Conservation (phyloP, 352 stramenopile species). For the Phytophthora citricola region DNA sequence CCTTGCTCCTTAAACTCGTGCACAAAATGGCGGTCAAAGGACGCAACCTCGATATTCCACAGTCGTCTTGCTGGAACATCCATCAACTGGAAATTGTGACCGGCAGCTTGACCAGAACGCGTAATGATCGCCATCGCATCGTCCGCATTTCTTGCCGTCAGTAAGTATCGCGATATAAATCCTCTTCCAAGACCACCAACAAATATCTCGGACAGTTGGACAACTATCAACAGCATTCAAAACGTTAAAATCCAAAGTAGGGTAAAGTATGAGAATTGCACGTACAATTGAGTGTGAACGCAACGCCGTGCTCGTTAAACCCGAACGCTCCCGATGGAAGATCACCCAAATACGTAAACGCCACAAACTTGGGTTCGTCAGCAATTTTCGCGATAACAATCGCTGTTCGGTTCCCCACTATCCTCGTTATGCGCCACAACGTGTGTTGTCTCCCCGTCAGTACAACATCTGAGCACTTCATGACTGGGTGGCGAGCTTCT, state of each 20-base stretch:
- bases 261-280: background rate
- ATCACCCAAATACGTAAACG: slow-evolving; percentile 78
- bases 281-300: slow-evolving; percentile 84
- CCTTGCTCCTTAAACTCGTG: slow-evolving; percentile 42
- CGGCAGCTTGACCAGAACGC: slow-evolving; percentile 53
- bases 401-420: slow-evolving; percentile 61
- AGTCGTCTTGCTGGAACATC: slow-evolving; percentile 49
- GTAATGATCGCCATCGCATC: slow-evolving; percentile 69
- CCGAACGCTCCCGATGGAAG: slow-evolving; percentile 76
- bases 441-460: slow-evolving; percentile 48
- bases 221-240: slow-evolving; percentile 42
- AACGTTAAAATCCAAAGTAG: background rate
- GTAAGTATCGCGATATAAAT: slow-evolving; percentile 73
- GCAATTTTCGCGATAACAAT: slow-evolving; percentile 71
- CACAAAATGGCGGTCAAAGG: slow-evolving; percentile 57
- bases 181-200: slow-evolving; percentile 67
- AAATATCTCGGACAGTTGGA: slow-evolving; percentile 67
- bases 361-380: slow-evolving; percentile 61
- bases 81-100: slow-evolving; percentile 87
- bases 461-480: slow-evolving; percentile 77
- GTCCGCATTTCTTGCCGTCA: slow-evolving; percentile 45
- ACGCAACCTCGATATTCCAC: slow-evolving; percentile 78
- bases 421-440: slow-evolving; percentile 84
- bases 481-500: slow-evolving; percentile 30
- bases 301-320: slow-evolving; percentile 72